Evolutionary conservation across 805 yeast species (phyloP), one percentile per base, ranked within the genome.

Genomic region (Debaryomyces prosopidis): DNA sequence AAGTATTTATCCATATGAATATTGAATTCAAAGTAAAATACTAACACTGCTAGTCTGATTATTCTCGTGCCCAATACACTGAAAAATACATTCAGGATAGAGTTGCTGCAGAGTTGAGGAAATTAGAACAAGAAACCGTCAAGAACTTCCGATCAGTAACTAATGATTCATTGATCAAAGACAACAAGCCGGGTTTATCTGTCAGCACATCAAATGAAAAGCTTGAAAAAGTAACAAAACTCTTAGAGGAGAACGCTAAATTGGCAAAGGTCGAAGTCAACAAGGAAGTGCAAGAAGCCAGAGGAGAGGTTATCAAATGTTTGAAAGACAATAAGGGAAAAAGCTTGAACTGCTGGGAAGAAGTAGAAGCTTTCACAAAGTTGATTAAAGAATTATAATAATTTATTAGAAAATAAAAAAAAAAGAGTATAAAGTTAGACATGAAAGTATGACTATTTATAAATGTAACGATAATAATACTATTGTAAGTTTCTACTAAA

Each of bases 291-390:
- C 58, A 69, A 43, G 55, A 54, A 2, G 75, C 84, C 5, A 81
- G 85, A 65, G 54, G 58, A 6, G 55, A 71, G 9, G 81, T 89
- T 19, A 67, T 76, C 19, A 57, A 68, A 35, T 89, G 96, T 63
- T 73, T 89, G 58, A 75, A 73, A 53, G 77, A 76, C 40, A 84
- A 84, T 62, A 66, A 75, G 50, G 85, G 82, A 17, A 82, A 75
- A 60, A 83, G 87, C 17, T 76, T 89, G 62, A 83, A 86, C 63
- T 89, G 96, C 63, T 86, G 90, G 85, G 88, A 85, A 34, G 87
- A 86, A 59, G 87, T 87, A 15, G 81, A 84, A 58, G 67, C 74
- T 45, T 88, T 89, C 65, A 86, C 82, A 60, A 75, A 73, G 51
- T 63, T 81, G 50, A 86, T 82, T 14, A 71, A 71, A 52, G 69